These are phyloP conservation scores for Lipomyces yamanashiensis DNA, from an alignment of 805 yeast species.

Conservation along the genomic window DNA sequence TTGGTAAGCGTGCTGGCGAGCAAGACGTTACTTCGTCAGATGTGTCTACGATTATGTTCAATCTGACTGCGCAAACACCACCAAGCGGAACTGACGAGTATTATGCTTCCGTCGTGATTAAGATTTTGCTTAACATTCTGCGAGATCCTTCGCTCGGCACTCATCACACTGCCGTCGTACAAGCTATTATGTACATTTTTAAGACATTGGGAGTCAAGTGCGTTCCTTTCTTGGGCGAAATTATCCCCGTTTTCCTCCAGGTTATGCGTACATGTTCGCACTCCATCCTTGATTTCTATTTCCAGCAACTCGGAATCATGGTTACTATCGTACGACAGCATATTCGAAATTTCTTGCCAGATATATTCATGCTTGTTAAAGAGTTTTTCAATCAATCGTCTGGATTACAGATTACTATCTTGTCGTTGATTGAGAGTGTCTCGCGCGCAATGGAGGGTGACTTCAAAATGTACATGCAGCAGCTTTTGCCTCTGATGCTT, in stretches of 20 bases:
- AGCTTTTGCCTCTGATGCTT: conserved; percentile 73
- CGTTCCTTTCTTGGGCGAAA: conserved; percentile 84
- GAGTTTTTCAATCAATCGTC: conserved; percentile 66
- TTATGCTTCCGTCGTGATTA: conserved; percentile 92
- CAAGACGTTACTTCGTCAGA: conserved; percentile 91
- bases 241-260: conserved; percentile 81
- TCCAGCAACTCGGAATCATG: conserved; percentile 82
- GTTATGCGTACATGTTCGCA: conserved; percentile 80
- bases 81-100: conserved; percentile 85
- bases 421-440: conserved; percentile 79
- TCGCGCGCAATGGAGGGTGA: conserved; percentile 90
- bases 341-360: conserved; percentile 78
- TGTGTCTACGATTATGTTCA: conserved; percentile 55
- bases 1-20: conserved; percentile 52
- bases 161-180: conserved; percentile 92
- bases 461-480: conserved; percentile 81
- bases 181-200: conserved; percentile 89
- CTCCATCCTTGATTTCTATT: conserved; percentile 80
- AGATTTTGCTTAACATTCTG: conserved; percentile 78
- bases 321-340: conserved; percentile 86
- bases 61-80: conserved; percentile 90
- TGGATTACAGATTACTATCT: conserved; percentile 74
- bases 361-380: conserved; percentile 72
- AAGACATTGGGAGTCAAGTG: conserved; percentile 86
- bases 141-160: conserved; percentile 82